These are phyloP conservation scores for Viola odorata DNA, from an alignment of 345 rosid genomes.

Conservation along the genomic window DNA sequence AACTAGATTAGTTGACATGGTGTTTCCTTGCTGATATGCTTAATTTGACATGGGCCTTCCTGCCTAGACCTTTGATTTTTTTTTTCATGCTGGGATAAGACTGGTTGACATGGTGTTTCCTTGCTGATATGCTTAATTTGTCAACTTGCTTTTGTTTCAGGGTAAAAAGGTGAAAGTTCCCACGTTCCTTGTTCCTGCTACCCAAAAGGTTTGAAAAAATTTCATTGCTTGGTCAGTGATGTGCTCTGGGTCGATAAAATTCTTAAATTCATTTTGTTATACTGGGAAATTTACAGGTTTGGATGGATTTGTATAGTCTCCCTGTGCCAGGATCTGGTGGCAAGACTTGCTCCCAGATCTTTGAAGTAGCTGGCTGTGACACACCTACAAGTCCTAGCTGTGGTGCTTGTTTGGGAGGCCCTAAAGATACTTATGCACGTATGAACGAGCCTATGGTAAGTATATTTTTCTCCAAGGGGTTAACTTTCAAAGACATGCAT, in stretches of 20 bases:
- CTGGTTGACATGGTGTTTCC: too few relatives aligned
- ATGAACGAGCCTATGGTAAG: constrained; percentile 80
- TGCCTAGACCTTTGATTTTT: background rate
- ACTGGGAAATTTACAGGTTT: constrained; percentile 41
- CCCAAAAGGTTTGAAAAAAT: constrained; percentile 60
- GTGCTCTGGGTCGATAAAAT: background rate
- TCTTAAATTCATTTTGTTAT: too few relatives aligned
- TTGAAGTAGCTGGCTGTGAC: constrained; percentile 98
- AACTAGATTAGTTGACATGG: too few relatives aligned
- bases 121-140: background rate
- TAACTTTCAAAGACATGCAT: too few relatives aligned
- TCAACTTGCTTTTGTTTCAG: constrained; percentile 30
- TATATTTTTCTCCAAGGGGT: background rate
- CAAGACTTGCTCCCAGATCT: constrained; percentile 91
- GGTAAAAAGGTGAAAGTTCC: constrained; percentile 90
- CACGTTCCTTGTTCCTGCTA: constrained; percentile 95
- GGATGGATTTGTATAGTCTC: constrained; percentile 83
- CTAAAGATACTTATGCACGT: constrained; percentile 88
- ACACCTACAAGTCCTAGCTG: constrained; percentile 94
- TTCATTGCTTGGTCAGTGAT: background rate
- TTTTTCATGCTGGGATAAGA: too few relatives aligned
- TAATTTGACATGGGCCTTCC: too few relatives aligned
- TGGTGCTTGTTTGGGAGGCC: constrained; percentile 99
- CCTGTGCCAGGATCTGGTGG: constrained; percentile 97
- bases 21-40: too few relatives aligned